Evolutionary conservation across 208 protist species (phyloP).

Genomic region (Leptomonas seymouri): DNA sequence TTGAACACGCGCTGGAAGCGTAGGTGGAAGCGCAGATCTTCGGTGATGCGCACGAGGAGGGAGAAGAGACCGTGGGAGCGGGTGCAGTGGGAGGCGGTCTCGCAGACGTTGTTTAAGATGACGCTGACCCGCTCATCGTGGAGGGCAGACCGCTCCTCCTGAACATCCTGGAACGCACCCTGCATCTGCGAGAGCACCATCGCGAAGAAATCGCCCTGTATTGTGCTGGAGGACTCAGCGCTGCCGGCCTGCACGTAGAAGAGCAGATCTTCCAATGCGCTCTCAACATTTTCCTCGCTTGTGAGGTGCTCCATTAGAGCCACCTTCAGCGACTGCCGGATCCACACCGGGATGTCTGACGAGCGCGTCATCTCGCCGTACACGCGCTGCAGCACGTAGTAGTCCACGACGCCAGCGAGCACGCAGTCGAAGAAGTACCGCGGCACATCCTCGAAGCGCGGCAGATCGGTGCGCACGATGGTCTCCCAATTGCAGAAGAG

Average conservation of each 20-base stretch:
- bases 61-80: conserved; percentile 64
- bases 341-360: conserved; percentile 43
- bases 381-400: conserved; percentile 62
- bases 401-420: conserved; percentile 67
- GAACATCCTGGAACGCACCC: conserved; percentile 53
- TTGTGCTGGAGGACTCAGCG: conserved; percentile 16
- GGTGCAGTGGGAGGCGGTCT: conserved; percentile 76
- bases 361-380: conserved; percentile 58
- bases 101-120: conserved; percentile 61
- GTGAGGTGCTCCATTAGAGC: conserved; percentile 71
- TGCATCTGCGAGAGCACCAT: conserved; percentile 88
- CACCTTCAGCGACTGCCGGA: conserved; percentile 49
- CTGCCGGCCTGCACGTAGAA: conserved; percentile 66
- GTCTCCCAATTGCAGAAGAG: conserved; percentile 90
- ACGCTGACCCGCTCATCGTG: conserved; percentile 78
- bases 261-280: conserved; percentile 67
- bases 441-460: conserved; percentile 76
- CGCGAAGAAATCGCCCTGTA: conserved; percentile 74
- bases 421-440: conserved; percentile 86
- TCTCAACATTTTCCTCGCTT: conserved; percentile 67
- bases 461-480: conserved; percentile 81
- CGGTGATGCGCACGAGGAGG: conserved; percentile 79
- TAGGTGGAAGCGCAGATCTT: conserved; percentile 86
- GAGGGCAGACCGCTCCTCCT: conserved; percentile 41
- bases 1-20: conserved; percentile 82